Percentiles rank a stretch among this genome's conserved stretches.
Evolutionary conservation across 1,139 yeast species (phyloP).

Genomic region (Yamadazyma membranifaciens): DNA sequence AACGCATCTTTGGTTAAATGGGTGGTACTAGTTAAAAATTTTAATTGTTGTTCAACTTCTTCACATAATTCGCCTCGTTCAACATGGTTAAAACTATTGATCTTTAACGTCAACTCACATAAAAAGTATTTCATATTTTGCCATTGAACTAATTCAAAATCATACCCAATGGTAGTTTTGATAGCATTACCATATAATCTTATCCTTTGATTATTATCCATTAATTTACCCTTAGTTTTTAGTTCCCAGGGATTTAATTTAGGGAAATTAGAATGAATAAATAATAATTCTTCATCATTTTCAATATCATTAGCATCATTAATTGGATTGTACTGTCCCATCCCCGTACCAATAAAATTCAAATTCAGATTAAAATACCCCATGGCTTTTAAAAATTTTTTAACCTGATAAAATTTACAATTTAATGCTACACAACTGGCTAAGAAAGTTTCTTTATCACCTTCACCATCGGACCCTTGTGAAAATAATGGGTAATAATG

Average conservation of each 20-base stretch:
- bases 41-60: conserved; percentile 48
- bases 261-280: conserved; percentile 67
- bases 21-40: conserved; percentile 35
- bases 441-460: conserved; percentile 85
- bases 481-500: conserved; percentile 81
- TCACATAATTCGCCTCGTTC: conserved; percentile 43
- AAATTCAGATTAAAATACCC: conserved; percentile 45
- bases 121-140: conserved; percentile 53
- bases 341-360: conserved; percentile 60
- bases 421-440: conserved; percentile 71
- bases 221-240: conserved; percentile 38
- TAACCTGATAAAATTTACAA: conserved; percentile 68
- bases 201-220: conserved; percentile 44
- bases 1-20: conserved; percentile 19
- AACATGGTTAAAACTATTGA: conserved; percentile 46
- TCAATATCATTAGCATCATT: conserved; percentile 38
- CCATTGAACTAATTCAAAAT: conserved; percentile 65
- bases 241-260: conserved; percentile 61
- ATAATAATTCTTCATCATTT: conserved; percentile 25
- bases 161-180: conserved; percentile 50
- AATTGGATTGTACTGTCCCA: conserved; percentile 72
- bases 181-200: conserved; percentile 56
- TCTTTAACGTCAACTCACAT: conserved; percentile 51
- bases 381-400: conserved; percentile 51
- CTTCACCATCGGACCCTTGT: conserved; percentile 86